Percentiles rank a stretch among this genome's conserved stretches.
These are phyloP conservation scores for Stagonosporopsis rhizophila DNA, from an alignment of 2,329 filamentous ascomycete genomes.

Conservation along the genomic window DNA sequence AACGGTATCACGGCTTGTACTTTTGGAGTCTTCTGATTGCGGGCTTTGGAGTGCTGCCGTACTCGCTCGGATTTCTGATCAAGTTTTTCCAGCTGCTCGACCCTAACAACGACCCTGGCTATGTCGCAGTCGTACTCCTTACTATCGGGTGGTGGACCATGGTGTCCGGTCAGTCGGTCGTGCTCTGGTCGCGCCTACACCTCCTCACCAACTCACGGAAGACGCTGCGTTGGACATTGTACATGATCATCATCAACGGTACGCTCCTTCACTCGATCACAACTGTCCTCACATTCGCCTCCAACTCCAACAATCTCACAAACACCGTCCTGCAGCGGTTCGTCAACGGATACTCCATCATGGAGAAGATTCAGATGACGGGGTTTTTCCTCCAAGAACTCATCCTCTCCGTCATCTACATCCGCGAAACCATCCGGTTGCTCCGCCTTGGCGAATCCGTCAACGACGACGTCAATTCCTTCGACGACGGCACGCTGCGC, in stretches of 20 bases:
- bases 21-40: constrained; percentile 58
- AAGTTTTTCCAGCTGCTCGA: constrained; percentile 50
- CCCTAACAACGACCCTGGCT: constrained; percentile 31
- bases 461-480: constrained; percentile 36
- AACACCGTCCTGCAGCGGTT: constrained; percentile 33
- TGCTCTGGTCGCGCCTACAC: constrained; percentile 69
- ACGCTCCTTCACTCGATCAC: constrained; percentile 62
- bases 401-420: constrained; percentile 55
- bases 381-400: constrained; percentile 53
- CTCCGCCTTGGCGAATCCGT: constrained; percentile 42
- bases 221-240: constrained; percentile 59
- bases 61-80: constrained; percentile 57
- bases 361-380: constrained; percentile 56
- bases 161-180: constrained; percentile 66
- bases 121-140: constrained; percentile 54
- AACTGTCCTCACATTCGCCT: constrained; percentile 63
- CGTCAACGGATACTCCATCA: constrained; percentile 49
- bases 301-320: constrained; percentile 50
- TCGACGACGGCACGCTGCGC: constrained; percentile 40
- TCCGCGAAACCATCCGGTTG: constrained; percentile 60
- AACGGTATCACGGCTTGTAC: constrained; percentile 56
- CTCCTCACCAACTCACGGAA: constrained; percentile 62
- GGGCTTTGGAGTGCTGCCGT: constrained; percentile 55
- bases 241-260: constrained; percentile 65
- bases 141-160: constrained; percentile 65